Conservation (phyloP, 2,329 filamentous ascomycete species). For the Sphaerulina musiva region DNA sequence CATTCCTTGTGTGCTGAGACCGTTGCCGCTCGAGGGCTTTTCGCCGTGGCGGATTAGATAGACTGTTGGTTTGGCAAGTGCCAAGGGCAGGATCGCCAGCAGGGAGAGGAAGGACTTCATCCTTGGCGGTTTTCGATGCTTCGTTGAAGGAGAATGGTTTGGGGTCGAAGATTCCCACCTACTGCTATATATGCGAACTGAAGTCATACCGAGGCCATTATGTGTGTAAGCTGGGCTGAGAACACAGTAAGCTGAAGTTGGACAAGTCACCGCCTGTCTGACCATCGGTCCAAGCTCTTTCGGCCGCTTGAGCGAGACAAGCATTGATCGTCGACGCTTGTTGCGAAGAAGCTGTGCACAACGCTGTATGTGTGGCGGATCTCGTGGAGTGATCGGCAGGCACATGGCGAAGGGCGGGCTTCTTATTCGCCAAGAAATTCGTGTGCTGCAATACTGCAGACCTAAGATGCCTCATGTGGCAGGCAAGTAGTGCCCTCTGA, state of each 20-base stretch:
- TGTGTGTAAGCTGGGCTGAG: background rate
- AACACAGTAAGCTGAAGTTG: background rate
- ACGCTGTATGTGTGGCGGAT: constrained; percentile 2
- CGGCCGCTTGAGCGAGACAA: constrained; percentile 1
- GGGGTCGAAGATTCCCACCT: background rate
- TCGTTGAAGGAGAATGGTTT: background rate
- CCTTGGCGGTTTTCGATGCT: background rate
- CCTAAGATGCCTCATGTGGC: constrained; percentile 1
- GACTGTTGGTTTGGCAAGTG: constrained; percentile 42
- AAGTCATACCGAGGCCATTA: background rate
- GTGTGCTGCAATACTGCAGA: background rate
- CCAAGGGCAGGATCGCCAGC: constrained; percentile 15
- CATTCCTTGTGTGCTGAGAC: constrained; percentile 48
- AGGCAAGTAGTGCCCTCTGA: background rate
- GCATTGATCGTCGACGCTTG: constrained; percentile 13
- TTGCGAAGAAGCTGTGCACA: background rate
- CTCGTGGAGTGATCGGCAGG: constrained; percentile 14
- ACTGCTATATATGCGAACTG: background rate
- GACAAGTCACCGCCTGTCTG: background rate
- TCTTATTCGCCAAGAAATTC: constrained; percentile 11
- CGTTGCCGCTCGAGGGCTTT: constrained; percentile 49
- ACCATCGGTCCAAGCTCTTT: background rate
- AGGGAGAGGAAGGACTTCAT: constrained; percentile 21
- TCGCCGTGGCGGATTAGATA: constrained; percentile 61
- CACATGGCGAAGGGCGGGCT: constrained; percentile 6